Base-by-base conservation (phyloP, 805 yeast genomes). In the Metschnikowia corniflorae region DNA sequence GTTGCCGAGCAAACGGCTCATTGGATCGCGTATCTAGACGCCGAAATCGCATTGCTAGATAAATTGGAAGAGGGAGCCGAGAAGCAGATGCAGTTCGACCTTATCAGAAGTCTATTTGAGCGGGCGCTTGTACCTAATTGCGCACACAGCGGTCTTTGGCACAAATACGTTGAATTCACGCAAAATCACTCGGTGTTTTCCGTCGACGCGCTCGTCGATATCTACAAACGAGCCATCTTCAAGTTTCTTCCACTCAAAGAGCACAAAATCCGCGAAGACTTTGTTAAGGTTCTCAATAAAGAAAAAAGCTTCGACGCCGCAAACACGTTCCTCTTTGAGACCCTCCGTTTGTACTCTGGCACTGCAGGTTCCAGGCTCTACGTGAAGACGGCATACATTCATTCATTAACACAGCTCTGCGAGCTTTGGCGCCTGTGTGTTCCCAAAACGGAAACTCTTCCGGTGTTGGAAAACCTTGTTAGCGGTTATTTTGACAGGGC, bases 61-160 rank as follows among this genome's bases (percentile, higher is more conserved):
- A 7, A 31, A 2, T 6, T 17, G 13, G 5, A 25, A 5, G 15
- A 10, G n/a, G 26, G 17, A 2, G 4, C 21, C 2, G 16, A 20
- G 10, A 26, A 16, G 28, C 8, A 8, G n/a, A 26, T 17, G 12
- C 51, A 49, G 13, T 33, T 35, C 7, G 55, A 57, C 5, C 57
- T 68, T 16, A 63, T 75, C 1, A 56, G 58, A 6, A 60, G 71
- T 6, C 51, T 85, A 1, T 89, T 82, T 57, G 91, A 85, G 54
- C 68, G 96, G 39, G 77, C 86, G 13, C 60, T 91, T 8, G 63
- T 85, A 1, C 86, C 94, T 0, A 73, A 80, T 35, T 83, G 88
- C 26, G 60, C 61, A 15, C 64, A 71, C 31, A 77, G 76, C 21
- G 64, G 63, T 12, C 54, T 86, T 14, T 91, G 97, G 97, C 51